Evolutionary conservation across 495 filamentous ascomycete genomes (phyloP).

Genomic region (Hypoxylon cercidicola): DNA sequence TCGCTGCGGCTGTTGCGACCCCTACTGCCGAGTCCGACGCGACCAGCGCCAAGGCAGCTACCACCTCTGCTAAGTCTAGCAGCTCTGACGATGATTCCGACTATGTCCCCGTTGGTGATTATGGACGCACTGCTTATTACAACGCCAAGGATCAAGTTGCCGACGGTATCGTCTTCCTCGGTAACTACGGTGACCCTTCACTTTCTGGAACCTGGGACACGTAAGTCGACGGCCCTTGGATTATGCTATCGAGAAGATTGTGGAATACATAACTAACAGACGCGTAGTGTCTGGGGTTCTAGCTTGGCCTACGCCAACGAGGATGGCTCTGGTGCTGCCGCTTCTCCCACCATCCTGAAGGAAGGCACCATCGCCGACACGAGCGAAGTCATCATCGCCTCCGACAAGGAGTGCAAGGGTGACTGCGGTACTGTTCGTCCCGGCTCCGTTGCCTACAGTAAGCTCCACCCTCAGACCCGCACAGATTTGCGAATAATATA

Average conservation of each 20-base stretch:
- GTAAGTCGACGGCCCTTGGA: constrained; percentile 49
- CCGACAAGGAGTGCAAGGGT: constrained; percentile 63
- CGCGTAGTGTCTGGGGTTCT: constrained; percentile 64
- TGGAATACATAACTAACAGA: constrained; percentile 8
- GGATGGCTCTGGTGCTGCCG: constrained; percentile 60
- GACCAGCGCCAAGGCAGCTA: background rate
- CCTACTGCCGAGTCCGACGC: constrained; percentile 2
- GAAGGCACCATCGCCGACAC: constrained; percentile 63
- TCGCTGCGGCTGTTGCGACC: constrained; percentile 5
- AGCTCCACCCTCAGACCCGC: constrained; percentile 36
- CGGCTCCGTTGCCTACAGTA: constrained; percentile 70
- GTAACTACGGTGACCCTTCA: constrained; percentile 65
- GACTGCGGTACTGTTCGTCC: constrained; percentile 68
- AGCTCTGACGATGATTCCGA: constrained; percentile 35
- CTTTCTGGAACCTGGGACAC: constrained; percentile 68
- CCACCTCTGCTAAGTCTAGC: constrained; percentile 6
- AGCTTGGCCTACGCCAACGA: constrained; percentile 69
- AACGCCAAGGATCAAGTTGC: constrained; percentile 56
- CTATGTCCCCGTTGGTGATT: constrained; percentile 38
- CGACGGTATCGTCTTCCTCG: constrained; percentile 72
- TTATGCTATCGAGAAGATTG: background rate
- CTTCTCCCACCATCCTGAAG: constrained; percentile 60
- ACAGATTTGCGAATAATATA: background rate
- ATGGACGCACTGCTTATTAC: constrained; percentile 65
- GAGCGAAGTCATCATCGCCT: constrained; percentile 70